A percentile compares a stretch with the other conserved stretches of the same genome.
Evolutionary conservation across 139 green algal species (phyloP).

Genomic region (Zygnema circumcarinatum): DNA sequence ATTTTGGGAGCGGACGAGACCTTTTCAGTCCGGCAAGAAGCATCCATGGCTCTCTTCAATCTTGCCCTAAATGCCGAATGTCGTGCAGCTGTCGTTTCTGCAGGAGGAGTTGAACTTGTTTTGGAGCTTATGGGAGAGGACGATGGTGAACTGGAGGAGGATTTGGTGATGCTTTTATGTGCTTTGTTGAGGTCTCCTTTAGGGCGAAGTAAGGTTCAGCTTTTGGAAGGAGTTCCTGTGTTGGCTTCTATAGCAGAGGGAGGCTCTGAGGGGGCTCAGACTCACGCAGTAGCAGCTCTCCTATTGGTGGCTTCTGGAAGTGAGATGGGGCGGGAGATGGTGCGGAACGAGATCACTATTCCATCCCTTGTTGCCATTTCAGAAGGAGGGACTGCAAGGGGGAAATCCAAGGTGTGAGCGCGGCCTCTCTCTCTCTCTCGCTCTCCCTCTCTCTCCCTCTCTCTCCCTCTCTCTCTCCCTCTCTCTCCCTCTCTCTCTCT

Average conservation of each 20-base stretch:
- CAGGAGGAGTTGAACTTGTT: conserved; percentile 20
- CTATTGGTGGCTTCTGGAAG: conserved; percentile 23
- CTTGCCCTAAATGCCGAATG: conserved; percentile 4
- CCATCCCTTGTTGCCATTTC: neutral
- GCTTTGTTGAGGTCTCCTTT: conserved; percentile 9
- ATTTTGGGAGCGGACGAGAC: neutral
- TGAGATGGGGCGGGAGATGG: neutral
- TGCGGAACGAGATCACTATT: neutral
- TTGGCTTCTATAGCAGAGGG: conserved; percentile 29
- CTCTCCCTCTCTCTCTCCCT: neutral
- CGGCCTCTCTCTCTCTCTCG: neutral
- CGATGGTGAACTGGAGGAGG: conserved; percentile 27
- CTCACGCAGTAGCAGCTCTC: conserved; percentile 21
- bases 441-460: neutral
- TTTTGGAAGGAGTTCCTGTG: conserved; percentile 6
- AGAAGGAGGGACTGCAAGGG: neutral
- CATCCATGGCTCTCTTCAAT: conserved; percentile 36
- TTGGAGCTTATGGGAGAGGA: neutral
- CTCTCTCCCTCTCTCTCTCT: neutral
- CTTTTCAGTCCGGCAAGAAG: conserved; percentile 26
- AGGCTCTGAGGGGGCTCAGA: conserved; percentile 12
- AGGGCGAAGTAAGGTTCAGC: neutral
- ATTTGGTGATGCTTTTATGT: conserved; percentile 1
- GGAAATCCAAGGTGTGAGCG: conserved; percentile 19
- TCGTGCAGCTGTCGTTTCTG: neutral